Conservation (phyloP, 352 stramenopile species). For the Phytophthora quininea region DNA sequence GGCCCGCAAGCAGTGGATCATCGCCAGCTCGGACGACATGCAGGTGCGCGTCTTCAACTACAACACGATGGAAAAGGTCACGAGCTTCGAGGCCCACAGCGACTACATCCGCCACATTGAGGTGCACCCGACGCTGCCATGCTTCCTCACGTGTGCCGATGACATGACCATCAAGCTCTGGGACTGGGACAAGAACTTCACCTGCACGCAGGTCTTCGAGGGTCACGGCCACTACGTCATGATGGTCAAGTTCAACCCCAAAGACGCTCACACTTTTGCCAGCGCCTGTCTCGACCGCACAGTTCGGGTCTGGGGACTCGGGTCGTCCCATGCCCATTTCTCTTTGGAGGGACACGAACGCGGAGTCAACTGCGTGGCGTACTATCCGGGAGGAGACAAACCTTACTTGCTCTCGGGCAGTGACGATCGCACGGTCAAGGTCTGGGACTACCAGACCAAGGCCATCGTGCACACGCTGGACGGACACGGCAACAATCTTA, state of each 20-base stretch:
- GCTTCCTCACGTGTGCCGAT: slow-evolving; percentile 96
- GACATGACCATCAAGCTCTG: slow-evolving; percentile 99
- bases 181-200: slow-evolving; percentile 95
- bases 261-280: slow-evolving; percentile 99
- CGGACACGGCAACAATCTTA: slow-evolving; percentile 99
- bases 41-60: slow-evolving; percentile 99
- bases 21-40: slow-evolving; percentile 97
- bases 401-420: slow-evolving; percentile 98
- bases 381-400: slow-evolving; percentile 98
- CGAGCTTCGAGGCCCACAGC: slow-evolving; percentile 95
- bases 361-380: slow-evolving; percentile 99
- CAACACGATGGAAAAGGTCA: slow-evolving; percentile 99
- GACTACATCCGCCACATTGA: slow-evolving; percentile 99
- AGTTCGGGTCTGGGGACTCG: slow-evolving; percentile 96
- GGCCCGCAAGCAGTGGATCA: slow-evolving; percentile 97
- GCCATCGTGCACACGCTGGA: slow-evolving; percentile 99
- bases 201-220: slow-evolving; percentile 83
- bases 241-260: slow-evolving; percentile 99
- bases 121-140: slow-evolving; percentile 97
- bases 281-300: slow-evolving; percentile 96
- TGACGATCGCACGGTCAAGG: slow-evolving; percentile 97
- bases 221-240: slow-evolving; percentile 99
- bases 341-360: slow-evolving; percentile 92
- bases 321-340: slow-evolving; percentile 93
- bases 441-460: slow-evolving; percentile 99